Conservation (phyloP, 768 basidiomycete species). For the Hemileccinum rubropunctum region DNA sequence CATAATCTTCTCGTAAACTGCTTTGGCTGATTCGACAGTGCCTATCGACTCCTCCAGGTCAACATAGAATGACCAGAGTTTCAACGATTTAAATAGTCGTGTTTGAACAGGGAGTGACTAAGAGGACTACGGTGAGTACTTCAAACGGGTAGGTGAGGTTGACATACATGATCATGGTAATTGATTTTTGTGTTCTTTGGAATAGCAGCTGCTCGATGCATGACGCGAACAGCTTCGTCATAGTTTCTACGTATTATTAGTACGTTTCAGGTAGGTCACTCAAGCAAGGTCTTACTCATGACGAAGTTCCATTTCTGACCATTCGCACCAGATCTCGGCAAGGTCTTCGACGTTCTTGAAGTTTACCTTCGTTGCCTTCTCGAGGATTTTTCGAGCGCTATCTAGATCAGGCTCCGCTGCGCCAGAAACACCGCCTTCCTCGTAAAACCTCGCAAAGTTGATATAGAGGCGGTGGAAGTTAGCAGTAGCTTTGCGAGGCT, state of each 20-base stretch:
- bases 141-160: background rate
- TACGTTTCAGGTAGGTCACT: background rate
- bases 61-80: constrained; percentile 98
- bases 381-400: constrained; percentile 87
- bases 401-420: constrained; percentile 79
- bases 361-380: constrained; percentile 88
- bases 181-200: constrained; percentile 89
- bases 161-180: constrained; percentile 89
- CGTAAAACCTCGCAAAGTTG: constrained; percentile 97
- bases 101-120: constrained; percentile 83
- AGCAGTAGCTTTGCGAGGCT: constrained; percentile 85
- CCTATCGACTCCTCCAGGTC: constrained; percentile 98
- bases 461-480: constrained; percentile 88
- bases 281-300: constrained; percentile 67
- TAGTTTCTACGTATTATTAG: constrained; percentile 68
- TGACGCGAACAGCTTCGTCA: constrained; percentile 90
- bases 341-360: constrained; percentile 97
- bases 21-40: constrained; percentile 86
- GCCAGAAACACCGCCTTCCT: constrained; percentile 84
- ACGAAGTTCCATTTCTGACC: constrained; percentile 97
- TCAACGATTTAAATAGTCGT: constrained; percentile 94
- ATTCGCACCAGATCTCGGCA: constrained; percentile 99
- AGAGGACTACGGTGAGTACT: constrained; percentile 13
- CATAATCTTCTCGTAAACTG: constrained; percentile 93
- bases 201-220: constrained; percentile 92